Evolutionary conservation across 805 yeast species (phyloP).

Genomic region (Wickerhamiella lipophila): DNA sequence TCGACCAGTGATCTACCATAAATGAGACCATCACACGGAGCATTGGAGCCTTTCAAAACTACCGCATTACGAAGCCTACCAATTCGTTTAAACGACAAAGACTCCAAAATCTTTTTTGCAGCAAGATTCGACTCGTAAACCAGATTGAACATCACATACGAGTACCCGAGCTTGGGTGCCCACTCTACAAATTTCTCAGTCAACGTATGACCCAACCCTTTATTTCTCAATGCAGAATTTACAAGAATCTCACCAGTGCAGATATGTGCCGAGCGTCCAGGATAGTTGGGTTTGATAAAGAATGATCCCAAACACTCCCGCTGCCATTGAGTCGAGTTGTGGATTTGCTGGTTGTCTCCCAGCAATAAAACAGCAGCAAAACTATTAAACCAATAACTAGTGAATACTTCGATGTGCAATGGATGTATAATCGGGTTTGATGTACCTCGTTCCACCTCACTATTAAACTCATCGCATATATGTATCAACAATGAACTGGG

Average conservation of each 20-base stretch:
- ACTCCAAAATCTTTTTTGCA: constrained; percentile 66
- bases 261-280: constrained; percentile 88
- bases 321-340: constrained; percentile 64
- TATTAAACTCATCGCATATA: constrained; percentile 81
- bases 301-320: constrained; percentile 85
- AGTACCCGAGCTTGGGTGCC: constrained; percentile 83
- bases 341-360: constrained; percentile 52
- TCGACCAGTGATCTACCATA: constrained; percentile 65
- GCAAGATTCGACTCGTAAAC: constrained; percentile 82
- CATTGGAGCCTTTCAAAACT: constrained; percentile 67
- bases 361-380: constrained; percentile 63
- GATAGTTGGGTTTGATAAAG: constrained; percentile 73
- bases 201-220: constrained; percentile 78
- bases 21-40: constrained; percentile 74
- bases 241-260: constrained; percentile 82
- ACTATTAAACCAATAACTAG: constrained; percentile 75
- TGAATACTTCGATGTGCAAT: constrained; percentile 61
- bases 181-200: constrained; percentile 77
- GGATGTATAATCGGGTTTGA: constrained; percentile 79
- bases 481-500: constrained; percentile 73
- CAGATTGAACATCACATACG: constrained; percentile 68
- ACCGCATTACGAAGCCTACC: constrained; percentile 85
- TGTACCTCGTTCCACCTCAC: constrained; percentile 82
- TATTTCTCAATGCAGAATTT: constrained; percentile 83
- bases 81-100: constrained; percentile 58